Conservation (phyloP, 2,329 filamentous ascomycete genomes). For the Sarocladium strictum region DNA sequence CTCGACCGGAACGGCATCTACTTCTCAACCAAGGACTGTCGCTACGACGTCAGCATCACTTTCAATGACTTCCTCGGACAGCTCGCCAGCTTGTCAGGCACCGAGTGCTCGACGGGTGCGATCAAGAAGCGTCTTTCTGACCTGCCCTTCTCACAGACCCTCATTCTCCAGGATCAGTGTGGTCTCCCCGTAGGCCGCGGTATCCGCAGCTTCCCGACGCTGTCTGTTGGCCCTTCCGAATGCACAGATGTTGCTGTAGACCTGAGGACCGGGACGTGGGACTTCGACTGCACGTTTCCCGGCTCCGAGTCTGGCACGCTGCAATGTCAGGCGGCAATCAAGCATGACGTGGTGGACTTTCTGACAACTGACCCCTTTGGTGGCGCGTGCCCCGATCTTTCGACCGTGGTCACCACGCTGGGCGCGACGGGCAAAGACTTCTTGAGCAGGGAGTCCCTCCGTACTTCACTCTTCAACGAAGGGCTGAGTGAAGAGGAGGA, state of each 20-base stretch:
- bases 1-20: slow-evolving; percentile 27
- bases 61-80: slow-evolving; percentile 28
- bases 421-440: slow-evolving; percentile 22
- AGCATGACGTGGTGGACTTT: slow-evolving; percentile 25
- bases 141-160: slow-evolving; percentile 23
- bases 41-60: slow-evolving; percentile 25
- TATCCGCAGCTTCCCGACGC: slow-evolving; percentile 22
- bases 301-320: slow-evolving; percentile 22
- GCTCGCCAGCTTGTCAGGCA: slow-evolving; percentile 23
- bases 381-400: slow-evolving; percentile 27
- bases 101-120: slow-evolving; percentile 19
- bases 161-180: slow-evolving; percentile 31
- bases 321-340: slow-evolving; percentile 26
- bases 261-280: slow-evolving; percentile 23
- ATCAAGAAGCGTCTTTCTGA: slow-evolving; percentile 18
- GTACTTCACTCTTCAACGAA: slow-evolving; percentile 19
- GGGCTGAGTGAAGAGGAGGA: slow-evolving; percentile 10
- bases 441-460: slow-evolving; percentile 20
- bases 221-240: slow-evolving; percentile 24
- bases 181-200: slow-evolving; percentile 20
- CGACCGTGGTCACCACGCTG: slow-evolving; percentile 28
- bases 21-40: slow-evolving; percentile 27
- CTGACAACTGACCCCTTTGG: slow-evolving; percentile 29
- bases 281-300: slow-evolving; percentile 30
- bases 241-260: slow-evolving; percentile 24